A percentile compares a stretch with the other conserved stretches of the same genome.
Evolutionary conservation across 2,329 filamentous ascomycete genomes (phyloP).

Genomic region (Herpotrichia juniperi): DNA sequence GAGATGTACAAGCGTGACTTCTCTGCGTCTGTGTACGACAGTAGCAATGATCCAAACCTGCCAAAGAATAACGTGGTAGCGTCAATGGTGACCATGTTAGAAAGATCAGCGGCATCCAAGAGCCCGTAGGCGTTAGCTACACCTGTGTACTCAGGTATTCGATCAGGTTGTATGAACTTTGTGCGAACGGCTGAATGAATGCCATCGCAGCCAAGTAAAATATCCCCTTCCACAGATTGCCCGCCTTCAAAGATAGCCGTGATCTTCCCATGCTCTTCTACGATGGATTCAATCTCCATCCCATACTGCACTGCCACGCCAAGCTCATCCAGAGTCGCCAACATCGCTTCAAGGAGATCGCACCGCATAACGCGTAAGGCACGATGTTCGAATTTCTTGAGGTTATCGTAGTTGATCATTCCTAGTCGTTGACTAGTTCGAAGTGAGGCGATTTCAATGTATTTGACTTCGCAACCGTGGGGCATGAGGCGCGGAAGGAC

Average conservation of each 20-base stretch:
- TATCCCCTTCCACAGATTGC: slow-evolving; percentile 37
- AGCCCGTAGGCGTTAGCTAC: slow-evolving; percentile 49
- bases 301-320: slow-evolving; percentile 49
- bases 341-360: slow-evolving; percentile 48
- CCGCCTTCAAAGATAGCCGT: slow-evolving; percentile 48
- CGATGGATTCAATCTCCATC: slow-evolving; percentile 46
- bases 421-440: slow-evolving; percentile 48
- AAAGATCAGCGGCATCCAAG: slow-evolving; percentile 27
- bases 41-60: slow-evolving; percentile 46
- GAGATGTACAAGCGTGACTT: slow-evolving; percentile 47
- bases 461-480: slow-evolving; percentile 46
- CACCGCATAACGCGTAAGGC: slow-evolving; percentile 48
- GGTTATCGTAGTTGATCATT: slow-evolving; percentile 44
- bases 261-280: slow-evolving; percentile 40
- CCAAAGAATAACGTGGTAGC: slow-evolving; percentile 48
- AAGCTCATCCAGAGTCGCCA: slow-evolving; percentile 44
- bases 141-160: slow-evolving; percentile 48
- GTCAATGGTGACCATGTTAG: slow-evolving; percentile 44
- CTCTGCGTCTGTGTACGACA: slow-evolving; percentile 45
- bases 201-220: slow-evolving; percentile 50
- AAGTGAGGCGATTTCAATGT: slow-evolving; percentile 46
- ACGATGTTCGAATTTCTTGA: slow-evolving; percentile 48
- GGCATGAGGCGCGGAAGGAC: slow-evolving; percentile 46
- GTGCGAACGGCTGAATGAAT: slow-evolving; percentile 48
- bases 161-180: slow-evolving; percentile 44